phyloP scores from a whole-genome alignment of 306 rosid genomes.

The Cucurbita argyrosperma region DNA sequence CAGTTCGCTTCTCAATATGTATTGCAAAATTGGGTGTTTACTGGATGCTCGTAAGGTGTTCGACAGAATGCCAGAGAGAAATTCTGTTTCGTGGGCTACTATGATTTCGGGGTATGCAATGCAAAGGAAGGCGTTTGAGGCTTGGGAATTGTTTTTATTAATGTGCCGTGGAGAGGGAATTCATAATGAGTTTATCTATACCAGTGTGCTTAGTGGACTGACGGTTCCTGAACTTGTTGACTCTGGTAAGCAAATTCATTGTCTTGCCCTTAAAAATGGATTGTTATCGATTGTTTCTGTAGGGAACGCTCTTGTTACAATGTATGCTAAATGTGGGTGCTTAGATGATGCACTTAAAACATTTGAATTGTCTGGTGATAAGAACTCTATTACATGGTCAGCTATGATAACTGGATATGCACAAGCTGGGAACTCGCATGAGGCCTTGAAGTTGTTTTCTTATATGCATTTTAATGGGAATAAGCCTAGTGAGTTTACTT shows the following conservation, averaged over 20 bases:
- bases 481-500: slow-evolving; percentile 49
- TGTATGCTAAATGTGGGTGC: slow-evolving; percentile 70
- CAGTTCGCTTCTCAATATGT: slow-evolving; percentile 51
- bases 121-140: slow-evolving; percentile 27
- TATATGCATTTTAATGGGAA: slow-evolving; percentile 46
- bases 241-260: slow-evolving; percentile 57
- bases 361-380: slow-evolving; percentile 38
- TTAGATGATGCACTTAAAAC: slow-evolving; percentile 56
- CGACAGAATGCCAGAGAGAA: slow-evolving; percentile 49
- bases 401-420: slow-evolving; percentile 78
- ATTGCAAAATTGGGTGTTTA: slow-evolving; percentile 40
- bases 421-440: slow-evolving; percentile 48
- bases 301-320: slow-evolving; percentile 61
- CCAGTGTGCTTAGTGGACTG: slow-evolving; percentile 55
- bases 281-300: slow-evolving; percentile 42
- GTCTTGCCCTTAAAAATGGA: slow-evolving; percentile 47
- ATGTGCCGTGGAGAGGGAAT: slow-evolving; percentile 21
- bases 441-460: slow-evolving; percentile 47
- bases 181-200: slow-evolving; percentile 40
- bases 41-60: slow-evolving; percentile 56
- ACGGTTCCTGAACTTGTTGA: slow-evolving; percentile 15
- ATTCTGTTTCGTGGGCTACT: slow-evolving; percentile 67
- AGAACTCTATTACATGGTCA: slow-evolving; percentile 76
- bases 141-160: slow-evolving; percentile 29
- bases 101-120: slow-evolving; percentile 66